Base-by-base conservation (phyloP, 441 rosid genomes). In the Aquilaria agallochum region DNA sequence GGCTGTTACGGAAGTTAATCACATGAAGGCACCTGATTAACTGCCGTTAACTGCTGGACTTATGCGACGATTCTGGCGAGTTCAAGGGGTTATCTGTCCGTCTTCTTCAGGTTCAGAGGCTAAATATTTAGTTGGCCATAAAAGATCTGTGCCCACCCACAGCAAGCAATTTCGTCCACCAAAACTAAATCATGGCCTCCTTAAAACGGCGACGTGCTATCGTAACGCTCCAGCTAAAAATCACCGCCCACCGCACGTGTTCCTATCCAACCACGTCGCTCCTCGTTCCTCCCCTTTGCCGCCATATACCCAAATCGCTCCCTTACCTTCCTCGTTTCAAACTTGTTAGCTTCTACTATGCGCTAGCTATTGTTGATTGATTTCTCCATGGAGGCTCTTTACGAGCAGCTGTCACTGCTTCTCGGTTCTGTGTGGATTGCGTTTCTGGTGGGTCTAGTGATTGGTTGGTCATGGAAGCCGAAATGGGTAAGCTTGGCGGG, bases 381-480 rank as follows among this genome's bases (percentile, higher is more conserved):
- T 52, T 15, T 34, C 31, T 65, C 73, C 36, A 50, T 77, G 11
- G 76, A 58, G 69, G 64, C 68, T 51, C 31, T 69, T 0, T 62
- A 42, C 15, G 68, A 60, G 20, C 53, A 65, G 11, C 53, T 48
- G 53, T 36, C 64, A 46, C 53, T 66, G 72, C 63, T 65, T 60
- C 30, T 80, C 50, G 70, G 62, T 72, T 62, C 69, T 12, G 30
- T 83, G 3, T 80, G 90, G 81, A 40, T 83, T 49, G 84, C 87
- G 6, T 83, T 90, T 67, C 64, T 83, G 3, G 63, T 80, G 44
- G 95, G 97, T 2, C 64, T 85, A 50, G 12, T 80, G 5, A 56
- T 90, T 11, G 92, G 95, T 48, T 87, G 92, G 92, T 44, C 61
- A 2, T 90, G 95, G 97, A 88, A 78, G 74, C 89, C 93, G 13